A percentile compares a stretch with the other conserved stretches of the same genome.
Evolutionary conservation across 345 rosid species (phyloP).

Genomic region (Gossypium arboreum): DNA sequence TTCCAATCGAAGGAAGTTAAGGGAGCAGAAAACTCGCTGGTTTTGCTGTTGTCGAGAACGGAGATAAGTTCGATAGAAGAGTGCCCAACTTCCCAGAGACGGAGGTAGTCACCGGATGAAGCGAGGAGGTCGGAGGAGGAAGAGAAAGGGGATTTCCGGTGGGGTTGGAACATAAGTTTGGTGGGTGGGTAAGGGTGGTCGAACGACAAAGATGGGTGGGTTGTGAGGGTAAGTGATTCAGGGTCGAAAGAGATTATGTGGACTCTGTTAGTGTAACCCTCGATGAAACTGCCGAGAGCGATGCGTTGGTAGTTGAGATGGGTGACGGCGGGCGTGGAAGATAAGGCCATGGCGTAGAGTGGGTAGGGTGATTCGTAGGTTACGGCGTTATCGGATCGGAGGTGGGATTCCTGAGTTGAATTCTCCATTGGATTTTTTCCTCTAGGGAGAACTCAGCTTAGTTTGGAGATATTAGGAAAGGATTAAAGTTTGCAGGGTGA

Average conservation of each 20-base stretch:
- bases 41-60: constrained; percentile 65
- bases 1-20: constrained; percentile 97
- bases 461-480: background rate
- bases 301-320: constrained; percentile 45
- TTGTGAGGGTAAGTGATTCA: constrained; percentile 54
- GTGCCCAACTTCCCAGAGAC: constrained; percentile 61
- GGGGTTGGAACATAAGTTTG: constrained; percentile 70
- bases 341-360: constrained; percentile 79
- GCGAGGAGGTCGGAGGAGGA: constrained; percentile 51
- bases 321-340: constrained; percentile 33
- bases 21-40: constrained; percentile 73
- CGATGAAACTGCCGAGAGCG: constrained; percentile 89
- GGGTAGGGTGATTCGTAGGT: constrained; percentile 86
- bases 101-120: constrained; percentile 77
- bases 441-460: background rate
- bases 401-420: constrained; percentile 69
- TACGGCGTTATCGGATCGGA: constrained; percentile 68
- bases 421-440: constrained; percentile 48
- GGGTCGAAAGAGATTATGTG: constrained; percentile 80
- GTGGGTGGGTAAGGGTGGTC: constrained; percentile 86
- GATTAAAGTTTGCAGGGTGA: background rate
- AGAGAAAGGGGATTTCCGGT: constrained; percentile 14
- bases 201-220: constrained; percentile 50
- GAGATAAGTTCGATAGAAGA: constrained; percentile 43
- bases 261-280: constrained; percentile 75